phyloP scores from a whole-genome alignment of 495 filamentous ascomycete genomes.

The Neurospora sp. region DNA sequence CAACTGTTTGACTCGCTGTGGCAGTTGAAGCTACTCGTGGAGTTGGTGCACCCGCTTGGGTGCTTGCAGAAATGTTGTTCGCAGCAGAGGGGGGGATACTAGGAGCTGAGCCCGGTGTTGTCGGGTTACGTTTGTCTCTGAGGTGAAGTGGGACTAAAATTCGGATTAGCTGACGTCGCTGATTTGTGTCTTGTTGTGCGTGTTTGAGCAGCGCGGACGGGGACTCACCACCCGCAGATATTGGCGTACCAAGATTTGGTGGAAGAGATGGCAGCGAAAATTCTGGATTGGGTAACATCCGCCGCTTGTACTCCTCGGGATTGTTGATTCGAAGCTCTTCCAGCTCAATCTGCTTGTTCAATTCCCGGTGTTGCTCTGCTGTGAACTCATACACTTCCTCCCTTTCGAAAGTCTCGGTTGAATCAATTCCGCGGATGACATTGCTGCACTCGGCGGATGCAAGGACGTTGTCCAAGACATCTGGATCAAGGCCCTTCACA shows the following conservation, averaged over 20 bases:
- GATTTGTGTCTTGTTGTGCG: neutral
- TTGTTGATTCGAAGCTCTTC: conserved; percentile 15
- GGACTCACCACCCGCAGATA: conserved; percentile 8
- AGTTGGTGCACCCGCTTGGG: neutral
- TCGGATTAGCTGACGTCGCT: conserved; percentile 3
- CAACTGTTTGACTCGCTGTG: neutral
- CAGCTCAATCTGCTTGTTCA: conserved; percentile 17
- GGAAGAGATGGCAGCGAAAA: neutral
- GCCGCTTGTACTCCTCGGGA: conserved; percentile 16
- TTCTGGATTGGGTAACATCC: neutral
- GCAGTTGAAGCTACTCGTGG: neutral
- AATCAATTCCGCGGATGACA: conserved; percentile 25
- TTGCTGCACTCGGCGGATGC: conserved; percentile 2
- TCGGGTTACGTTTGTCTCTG: neutral
- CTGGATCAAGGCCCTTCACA: conserved; percentile 50
- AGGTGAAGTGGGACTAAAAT: conserved; percentile 4
- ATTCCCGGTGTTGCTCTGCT: conserved; percentile 24
- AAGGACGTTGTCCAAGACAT: conserved; percentile 62
- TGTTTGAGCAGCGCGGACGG: neutral
- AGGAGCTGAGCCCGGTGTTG: neutral
- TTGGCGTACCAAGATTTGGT: neutral
- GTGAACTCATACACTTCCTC: conserved; percentile 32
- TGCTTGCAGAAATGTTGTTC: neutral
- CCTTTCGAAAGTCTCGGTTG: conserved; percentile 36
- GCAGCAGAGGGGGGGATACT: neutral